A percentile compares a stretch with the other conserved stretches of the same genome.
Conservation (phyloP, 345 rosid genomes). For the Corymbia maculata region DNA sequence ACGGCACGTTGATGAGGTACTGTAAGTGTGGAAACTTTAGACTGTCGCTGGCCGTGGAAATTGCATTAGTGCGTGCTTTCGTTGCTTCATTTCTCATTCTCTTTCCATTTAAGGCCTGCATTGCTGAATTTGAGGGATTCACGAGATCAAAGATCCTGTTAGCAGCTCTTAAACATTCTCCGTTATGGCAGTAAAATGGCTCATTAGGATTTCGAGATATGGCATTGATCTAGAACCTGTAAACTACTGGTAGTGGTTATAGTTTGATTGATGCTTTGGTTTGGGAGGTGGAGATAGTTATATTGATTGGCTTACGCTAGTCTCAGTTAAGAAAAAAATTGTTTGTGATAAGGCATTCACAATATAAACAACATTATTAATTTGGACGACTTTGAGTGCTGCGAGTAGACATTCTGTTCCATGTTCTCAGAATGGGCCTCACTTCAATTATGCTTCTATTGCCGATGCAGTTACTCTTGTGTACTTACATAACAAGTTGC, state of each 20-base stretch:
- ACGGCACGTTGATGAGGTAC: constrained; percentile 84
- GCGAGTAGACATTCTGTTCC: not conserved
- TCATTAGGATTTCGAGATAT: not conserved
- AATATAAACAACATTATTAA: not conserved
- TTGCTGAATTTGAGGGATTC: not conserved
- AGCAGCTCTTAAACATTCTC: not conserved
- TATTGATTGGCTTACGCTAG: not conserved
- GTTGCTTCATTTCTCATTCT: not conserved
- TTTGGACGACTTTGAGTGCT: not conserved
- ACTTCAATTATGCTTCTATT: not conserved
- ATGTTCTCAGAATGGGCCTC: not conserved
- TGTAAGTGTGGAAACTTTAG: not conserved
- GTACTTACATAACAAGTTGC: no score
- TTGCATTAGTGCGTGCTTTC: not conserved
- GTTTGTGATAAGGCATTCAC: not conserved
- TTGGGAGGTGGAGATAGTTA: not conserved
- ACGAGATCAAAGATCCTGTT: not conserved
- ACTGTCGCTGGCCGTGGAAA: no score
- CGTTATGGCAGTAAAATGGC: not conserved
- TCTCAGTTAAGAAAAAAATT: not conserved
- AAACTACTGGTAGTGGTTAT: not conserved
- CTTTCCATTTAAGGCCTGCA: not conserved
- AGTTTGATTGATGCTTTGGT: not conserved
- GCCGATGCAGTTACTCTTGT: not conserved
- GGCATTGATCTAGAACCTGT: not conserved